Evolutionary conservation across 352 stramenopile species (phyloP).

Genomic region (Globisporangium iwayamae): DNA sequence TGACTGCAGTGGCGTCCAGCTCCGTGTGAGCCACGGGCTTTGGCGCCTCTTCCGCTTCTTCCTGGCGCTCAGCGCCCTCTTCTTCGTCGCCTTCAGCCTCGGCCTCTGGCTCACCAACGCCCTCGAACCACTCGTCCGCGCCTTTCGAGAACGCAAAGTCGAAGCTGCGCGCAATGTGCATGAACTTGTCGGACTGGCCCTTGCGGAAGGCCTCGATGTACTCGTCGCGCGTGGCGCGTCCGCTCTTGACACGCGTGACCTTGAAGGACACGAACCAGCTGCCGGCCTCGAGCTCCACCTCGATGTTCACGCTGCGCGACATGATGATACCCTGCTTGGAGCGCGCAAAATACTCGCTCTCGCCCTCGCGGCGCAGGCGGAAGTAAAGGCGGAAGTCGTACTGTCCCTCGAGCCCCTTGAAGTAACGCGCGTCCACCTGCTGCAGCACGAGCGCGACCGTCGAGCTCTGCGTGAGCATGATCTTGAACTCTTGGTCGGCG

Average conservation of each 20-base stretch:
- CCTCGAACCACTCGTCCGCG: slow-evolving; percentile 18
- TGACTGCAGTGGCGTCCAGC: slow-evolving; percentile 19
- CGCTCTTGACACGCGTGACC: slow-evolving; percentile 20
- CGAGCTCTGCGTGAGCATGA: slow-evolving; percentile 22
- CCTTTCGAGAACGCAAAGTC: slow-evolving; percentile 29
- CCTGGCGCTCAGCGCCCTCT: slow-evolving; percentile 7
- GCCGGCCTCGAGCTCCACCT: slow-evolving; percentile 27
- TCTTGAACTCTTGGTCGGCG: slow-evolving; percentile 25
- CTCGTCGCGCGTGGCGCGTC: slow-evolving; percentile 14
- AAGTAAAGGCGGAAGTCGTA: slow-evolving; percentile 39
- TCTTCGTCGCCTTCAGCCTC: slow-evolving; percentile 18
- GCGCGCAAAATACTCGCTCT: slow-evolving; percentile 27
- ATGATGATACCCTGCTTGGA: slow-evolving; percentile 23
- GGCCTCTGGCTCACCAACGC: slow-evolving; percentile 17
- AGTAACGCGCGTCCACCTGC: slow-evolving; percentile 39
- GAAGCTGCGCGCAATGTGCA: slow-evolving; percentile 32
- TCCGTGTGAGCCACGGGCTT: slow-evolving; percentile 15
- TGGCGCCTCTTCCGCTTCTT: slow-evolving; percentile 11
- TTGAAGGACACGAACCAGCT: slow-evolving; percentile 30
- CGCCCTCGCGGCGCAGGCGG: slow-evolving; percentile 23
- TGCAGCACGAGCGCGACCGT: slow-evolving; percentile 35
- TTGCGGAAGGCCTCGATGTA: slow-evolving; percentile 24
- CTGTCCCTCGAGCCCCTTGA: slow-evolving; percentile 34
- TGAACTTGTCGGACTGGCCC: slow-evolving; percentile 33
- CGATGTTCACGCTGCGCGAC: slow-evolving; percentile 34